Conservation (phyloP, 495 filamentous ascomycete genomes). For the Aspergillus baeticus region DNA sequence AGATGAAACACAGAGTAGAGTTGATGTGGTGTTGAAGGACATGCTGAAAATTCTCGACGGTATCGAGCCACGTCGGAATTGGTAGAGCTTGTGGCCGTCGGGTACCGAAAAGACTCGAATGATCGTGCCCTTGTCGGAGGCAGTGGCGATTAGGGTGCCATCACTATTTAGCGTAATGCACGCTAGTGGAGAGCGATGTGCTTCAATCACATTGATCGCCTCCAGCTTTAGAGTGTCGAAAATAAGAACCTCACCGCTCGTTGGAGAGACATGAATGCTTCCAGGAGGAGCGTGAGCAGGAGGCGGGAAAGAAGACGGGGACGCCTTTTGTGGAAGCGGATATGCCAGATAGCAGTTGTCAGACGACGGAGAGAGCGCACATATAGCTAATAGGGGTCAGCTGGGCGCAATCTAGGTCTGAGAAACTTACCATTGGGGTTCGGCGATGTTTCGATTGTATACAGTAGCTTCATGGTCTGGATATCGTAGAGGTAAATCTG, state of each 20-base stretch:
- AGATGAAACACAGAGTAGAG: conserved; percentile 91
- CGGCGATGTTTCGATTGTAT: conserved; percentile 88
- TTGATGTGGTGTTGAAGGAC: conserved; percentile 96
- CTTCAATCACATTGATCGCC: conserved; percentile 88
- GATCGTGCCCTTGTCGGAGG: conserved; percentile 96
- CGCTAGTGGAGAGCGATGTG: conserved; percentile 88
- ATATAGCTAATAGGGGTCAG: conserved; percentile 63
- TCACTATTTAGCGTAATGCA: conserved; percentile 88
- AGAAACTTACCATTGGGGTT: conserved; percentile 73
- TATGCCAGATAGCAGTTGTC: conserved; percentile 94
- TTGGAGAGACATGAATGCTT: conserved; percentile 69
- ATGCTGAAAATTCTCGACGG: conserved; percentile 95
- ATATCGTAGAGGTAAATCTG: conserved; percentile 98
- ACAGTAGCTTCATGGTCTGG: conserved; percentile 90
- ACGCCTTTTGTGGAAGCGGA: conserved; percentile 79
- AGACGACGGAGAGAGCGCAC: conserved; percentile 89
- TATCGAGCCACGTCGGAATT: conserved; percentile 92
- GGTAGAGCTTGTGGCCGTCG: conserved; percentile 83
- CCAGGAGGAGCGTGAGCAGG: conserved; percentile 86
- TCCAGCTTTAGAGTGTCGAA: conserved; percentile 85
- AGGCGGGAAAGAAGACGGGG: conserved; percentile 57
- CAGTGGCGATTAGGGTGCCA: conserved; percentile 89
- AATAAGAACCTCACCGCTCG: conserved; percentile 88
- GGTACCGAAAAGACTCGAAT: conserved; percentile 93
- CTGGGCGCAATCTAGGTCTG: background rate